Evolutionary conservation across 441 rosid genomes (phyloP).

Genomic region (Sinapis alba): DNA sequence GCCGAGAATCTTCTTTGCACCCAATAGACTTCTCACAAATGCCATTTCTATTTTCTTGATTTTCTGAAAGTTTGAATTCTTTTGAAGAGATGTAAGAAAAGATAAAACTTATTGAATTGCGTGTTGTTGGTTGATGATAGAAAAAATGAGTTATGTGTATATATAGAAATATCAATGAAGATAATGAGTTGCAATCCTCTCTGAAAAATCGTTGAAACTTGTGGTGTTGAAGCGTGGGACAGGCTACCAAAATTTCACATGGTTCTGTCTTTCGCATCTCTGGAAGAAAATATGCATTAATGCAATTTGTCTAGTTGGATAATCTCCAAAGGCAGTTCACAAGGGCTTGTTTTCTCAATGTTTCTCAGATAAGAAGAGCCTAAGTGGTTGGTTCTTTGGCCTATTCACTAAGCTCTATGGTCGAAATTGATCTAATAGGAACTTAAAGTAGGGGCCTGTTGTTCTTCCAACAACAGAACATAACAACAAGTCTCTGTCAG

Average conservation of each 20-base stretch:
- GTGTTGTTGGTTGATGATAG: constrained; percentile 8
- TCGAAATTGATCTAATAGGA: neutral
- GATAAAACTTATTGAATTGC: neutral
- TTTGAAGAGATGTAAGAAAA: neutral
- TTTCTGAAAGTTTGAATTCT: neutral
- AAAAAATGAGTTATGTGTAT: neutral
- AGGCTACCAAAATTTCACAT: constrained; percentile 20
- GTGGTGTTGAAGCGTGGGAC: constrained; percentile 31
- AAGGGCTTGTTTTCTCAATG: constrained; percentile 30
- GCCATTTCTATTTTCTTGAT: constrained; percentile 17
- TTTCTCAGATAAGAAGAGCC: constrained; percentile 1
- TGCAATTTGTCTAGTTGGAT: constrained; percentile 11
- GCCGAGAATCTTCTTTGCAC: too few relatives aligned
- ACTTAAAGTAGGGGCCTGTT: constrained; percentile 5
- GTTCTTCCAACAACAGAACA: constrained; percentile 25
- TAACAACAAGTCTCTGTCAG: constrained; percentile 6
- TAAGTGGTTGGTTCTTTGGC: constrained; percentile 23
- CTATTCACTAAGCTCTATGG: neutral
- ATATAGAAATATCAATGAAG: neutral
- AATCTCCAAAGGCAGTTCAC: constrained; percentile 10
- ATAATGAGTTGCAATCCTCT: neutral
- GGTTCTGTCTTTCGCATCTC: neutral
- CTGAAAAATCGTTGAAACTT: neutral
- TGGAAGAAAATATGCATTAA: neutral
- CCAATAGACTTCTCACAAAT: constrained; percentile 19